phyloP scores from a whole-genome alignment of 371 early-diverging fungal genomes.

The Mucor lusitanicus region DNA sequence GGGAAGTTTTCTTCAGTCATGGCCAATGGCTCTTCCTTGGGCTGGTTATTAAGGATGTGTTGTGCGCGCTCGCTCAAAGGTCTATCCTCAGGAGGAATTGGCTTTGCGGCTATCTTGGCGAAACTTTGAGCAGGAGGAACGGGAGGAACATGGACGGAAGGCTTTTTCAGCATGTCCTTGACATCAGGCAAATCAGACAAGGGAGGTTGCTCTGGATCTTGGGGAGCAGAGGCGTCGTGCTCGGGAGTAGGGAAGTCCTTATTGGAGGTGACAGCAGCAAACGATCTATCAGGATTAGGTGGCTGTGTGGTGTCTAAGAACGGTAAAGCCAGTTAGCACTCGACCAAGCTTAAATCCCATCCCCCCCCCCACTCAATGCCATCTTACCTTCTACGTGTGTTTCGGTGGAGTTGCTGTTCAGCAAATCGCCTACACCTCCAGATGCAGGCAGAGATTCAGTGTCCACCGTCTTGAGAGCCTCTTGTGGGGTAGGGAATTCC shows the following conservation, averaged over 20 bases:
- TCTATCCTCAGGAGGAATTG: constrained; percentile 25
- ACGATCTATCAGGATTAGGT: constrained; percentile 44
- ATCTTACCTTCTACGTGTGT: constrained; percentile 3
- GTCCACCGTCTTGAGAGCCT: constrained; percentile 8
- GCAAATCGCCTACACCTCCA: constrained; percentile 37
- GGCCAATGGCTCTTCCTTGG: constrained; percentile 12
- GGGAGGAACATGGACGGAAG: constrained; percentile 41
- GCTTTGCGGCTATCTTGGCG: constrained; percentile 44
- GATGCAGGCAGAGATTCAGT: constrained; percentile 17
- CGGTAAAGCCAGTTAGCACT: not conserved
- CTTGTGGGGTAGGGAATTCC: constrained; percentile 42
- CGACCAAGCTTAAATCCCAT: not conserved
- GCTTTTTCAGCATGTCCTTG: constrained; percentile 40
- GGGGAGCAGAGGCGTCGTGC: constrained; percentile 9
- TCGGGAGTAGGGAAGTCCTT: constrained; percentile 36
- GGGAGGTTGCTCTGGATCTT: not conserved
- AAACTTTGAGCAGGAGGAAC: constrained; percentile 39
- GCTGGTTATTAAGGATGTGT: constrained; percentile 14
- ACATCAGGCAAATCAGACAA: constrained; percentile 44
- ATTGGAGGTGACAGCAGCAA: constrained; percentile 42
- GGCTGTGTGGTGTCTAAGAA: constrained; percentile 26
- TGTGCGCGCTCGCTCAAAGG: constrained; percentile 27
- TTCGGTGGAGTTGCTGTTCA: not conserved
- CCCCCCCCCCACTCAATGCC: not conserved
- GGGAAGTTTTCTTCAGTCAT: constrained; percentile 42